Evolutionary conservation across 2,329 filamentous ascomycete species (phyloP).

Genomic region (Fusarium irregulare): DNA sequence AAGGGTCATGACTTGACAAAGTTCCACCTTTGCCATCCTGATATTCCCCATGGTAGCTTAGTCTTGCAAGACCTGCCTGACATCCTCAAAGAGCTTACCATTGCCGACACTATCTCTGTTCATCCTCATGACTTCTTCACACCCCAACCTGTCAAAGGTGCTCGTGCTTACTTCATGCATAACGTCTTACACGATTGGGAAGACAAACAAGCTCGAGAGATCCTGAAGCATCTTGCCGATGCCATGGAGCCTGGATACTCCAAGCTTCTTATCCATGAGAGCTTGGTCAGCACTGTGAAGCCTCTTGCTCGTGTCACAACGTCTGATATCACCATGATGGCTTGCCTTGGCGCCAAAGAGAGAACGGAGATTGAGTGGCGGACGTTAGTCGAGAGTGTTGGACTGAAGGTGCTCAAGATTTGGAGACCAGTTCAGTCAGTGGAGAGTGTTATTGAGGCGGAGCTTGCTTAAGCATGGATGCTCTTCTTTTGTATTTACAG

Average conservation of each 20-base stretch:
- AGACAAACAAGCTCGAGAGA: conserved; percentile 52
- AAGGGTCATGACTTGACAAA: conserved; percentile 53
- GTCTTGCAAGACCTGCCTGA: conserved; percentile 51
- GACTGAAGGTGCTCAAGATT: conserved; percentile 48
- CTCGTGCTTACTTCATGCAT: conserved; percentile 59
- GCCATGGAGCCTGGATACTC: conserved; percentile 51
- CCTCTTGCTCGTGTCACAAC: conserved; percentile 47
- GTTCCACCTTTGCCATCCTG: conserved; percentile 46
- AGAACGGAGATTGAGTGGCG: conserved; percentile 50
- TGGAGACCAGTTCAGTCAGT: conserved; percentile 45
- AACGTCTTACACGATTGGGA: conserved; percentile 64
- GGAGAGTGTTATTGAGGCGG: conserved; percentile 48
- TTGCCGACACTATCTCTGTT: conserved; percentile 43
- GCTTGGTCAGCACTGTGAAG: conserved; percentile 47
- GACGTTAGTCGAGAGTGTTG: conserved; percentile 40
- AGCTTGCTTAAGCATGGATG: not conserved
- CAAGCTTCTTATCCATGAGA: conserved; percentile 53
- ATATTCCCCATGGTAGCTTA: conserved; percentile 44
- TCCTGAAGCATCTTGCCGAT: conserved; percentile 42
- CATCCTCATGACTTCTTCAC: conserved; percentile 52
- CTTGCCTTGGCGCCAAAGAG: conserved; percentile 47
- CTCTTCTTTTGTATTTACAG: not conserved
- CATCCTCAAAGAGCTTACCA: conserved; percentile 46
- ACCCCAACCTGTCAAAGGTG: conserved; percentile 54
- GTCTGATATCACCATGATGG: conserved; percentile 53